Evolutionary conservation across 2,329 filamentous ascomycete species (phyloP).

Genomic region (Leptographium wingfieldii): DNA sequence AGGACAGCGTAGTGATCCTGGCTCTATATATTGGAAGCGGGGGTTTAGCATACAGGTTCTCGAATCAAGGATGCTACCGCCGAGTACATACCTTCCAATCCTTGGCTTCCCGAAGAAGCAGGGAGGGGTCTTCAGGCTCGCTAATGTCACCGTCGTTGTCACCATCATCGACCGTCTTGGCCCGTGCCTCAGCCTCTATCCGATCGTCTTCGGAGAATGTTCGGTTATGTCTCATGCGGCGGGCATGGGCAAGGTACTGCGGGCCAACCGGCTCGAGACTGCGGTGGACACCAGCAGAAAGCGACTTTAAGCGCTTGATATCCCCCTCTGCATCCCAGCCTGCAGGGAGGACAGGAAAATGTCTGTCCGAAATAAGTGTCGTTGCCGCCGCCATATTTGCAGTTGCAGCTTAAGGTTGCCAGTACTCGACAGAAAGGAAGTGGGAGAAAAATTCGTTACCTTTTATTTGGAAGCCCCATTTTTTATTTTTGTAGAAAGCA

Average conservation of each 20-base stretch:
- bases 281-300: slow-evolving; percentile 68
- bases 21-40: slow-evolving; percentile 33
- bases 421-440: background rate
- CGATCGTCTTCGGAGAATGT: slow-evolving; percentile 98
- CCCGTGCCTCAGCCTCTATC: slow-evolving; percentile 87
- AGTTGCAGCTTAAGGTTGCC: background rate
- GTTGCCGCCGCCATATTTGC: slow-evolving; percentile 49
- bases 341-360: slow-evolving; percentile 62
- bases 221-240: slow-evolving; percentile 88
- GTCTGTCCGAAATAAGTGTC: slow-evolving; percentile 45
- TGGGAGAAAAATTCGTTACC: background rate
- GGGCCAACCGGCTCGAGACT: slow-evolving; percentile 93
- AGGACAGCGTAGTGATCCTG: slow-evolving; percentile 99
- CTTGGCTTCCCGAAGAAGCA: slow-evolving; percentile 89
- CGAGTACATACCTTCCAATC: slow-evolving; percentile 78
- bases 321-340: slow-evolving; percentile 84
- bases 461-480: background rate
- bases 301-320: slow-evolving; percentile 70
- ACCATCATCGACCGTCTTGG: slow-evolving; percentile 88
- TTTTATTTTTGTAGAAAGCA: background rate
- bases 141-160: slow-evolving; percentile 81
- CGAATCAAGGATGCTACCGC: background rate
- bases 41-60: background rate
- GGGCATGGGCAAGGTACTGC: slow-evolving; percentile 94
- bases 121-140: slow-evolving; percentile 83